Conservation (phyloP, 495 filamentous ascomycete species). For the Pseudomonodictys pantanalensis region DNA sequence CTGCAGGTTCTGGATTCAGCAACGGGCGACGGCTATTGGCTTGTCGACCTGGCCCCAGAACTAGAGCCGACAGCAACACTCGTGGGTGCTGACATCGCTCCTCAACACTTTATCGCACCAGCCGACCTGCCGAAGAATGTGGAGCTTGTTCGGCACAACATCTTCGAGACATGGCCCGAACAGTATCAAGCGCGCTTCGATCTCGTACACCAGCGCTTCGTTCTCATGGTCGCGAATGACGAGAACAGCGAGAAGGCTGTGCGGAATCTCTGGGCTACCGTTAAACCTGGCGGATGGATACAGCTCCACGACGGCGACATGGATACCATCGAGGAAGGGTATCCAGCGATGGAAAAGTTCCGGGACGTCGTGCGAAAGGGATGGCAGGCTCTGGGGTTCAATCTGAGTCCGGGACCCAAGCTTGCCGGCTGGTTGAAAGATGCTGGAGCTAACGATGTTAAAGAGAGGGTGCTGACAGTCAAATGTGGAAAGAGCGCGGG, state of each 20-base stretch:
- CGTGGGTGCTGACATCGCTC: conserved; percentile 13
- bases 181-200: conserved; percentile 7
- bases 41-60: not conserved
- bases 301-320: conserved; percentile 22
- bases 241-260: not conserved
- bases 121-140: conserved; percentile 9
- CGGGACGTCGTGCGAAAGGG: not conserved
- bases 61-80: not conserved
- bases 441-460: not conserved
- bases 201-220: conserved; percentile 25
- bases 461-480: not conserved
- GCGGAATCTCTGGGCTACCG: not conserved
- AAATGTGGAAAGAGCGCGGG: not conserved
- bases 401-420: conserved; percentile 10
- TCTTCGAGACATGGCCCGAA: conserved; percentile 10
- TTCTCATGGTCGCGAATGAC: conserved; percentile 1
- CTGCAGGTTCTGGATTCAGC: conserved; percentile 60
- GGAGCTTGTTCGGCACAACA: conserved; percentile 1
- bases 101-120: conserved; percentile 1
- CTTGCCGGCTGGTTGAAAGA: not conserved
- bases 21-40: conserved; percentile 14
- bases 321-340: conserved; percentile 13
- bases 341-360: conserved; percentile 14
- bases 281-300: conserved; percentile 21
- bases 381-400: conserved; percentile 10